Conservation (phyloP, 2,329 filamentous ascomycete species). For the Colletotrichum melonis region DNA sequence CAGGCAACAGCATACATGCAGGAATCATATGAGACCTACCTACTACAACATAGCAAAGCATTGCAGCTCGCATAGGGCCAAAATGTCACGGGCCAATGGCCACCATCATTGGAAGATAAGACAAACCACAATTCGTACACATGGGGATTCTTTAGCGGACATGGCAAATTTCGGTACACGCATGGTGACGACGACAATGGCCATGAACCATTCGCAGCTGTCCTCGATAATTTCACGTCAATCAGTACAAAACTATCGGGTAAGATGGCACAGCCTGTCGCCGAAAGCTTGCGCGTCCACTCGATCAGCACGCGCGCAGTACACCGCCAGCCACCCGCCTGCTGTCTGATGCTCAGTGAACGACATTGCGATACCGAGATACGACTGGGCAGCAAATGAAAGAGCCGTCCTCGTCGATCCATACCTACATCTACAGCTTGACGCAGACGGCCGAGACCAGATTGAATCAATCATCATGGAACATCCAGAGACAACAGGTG, state of each 20-base stretch:
- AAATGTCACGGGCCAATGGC: neutral
- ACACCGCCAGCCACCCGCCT: neutral
- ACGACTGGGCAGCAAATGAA: neutral
- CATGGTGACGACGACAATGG: conserved; percentile 18
- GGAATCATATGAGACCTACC: conserved; percentile 27
- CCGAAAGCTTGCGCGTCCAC: conserved; percentile 31
- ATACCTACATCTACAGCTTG: neutral
- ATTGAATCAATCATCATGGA: neutral
- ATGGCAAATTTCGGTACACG: neutral
- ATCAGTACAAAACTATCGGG: neutral
- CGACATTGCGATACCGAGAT: neutral
- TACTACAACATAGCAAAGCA: neutral
- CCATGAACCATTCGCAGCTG: neutral
- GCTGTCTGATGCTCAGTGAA: neutral
- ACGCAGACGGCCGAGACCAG: neutral
- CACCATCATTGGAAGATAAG: neutral
- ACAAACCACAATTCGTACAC: neutral
- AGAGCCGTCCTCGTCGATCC: neutral
- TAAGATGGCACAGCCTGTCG: conserved; percentile 10
- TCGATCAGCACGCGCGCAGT: neutral
- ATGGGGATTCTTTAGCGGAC: neutral
- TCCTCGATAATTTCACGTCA: neutral
- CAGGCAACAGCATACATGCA: conserved; percentile 26
- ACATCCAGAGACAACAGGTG: neutral
- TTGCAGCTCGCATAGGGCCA: neutral